phyloP scores from a whole-genome alignment of 306 rosid species.

The Acacia crassicarpa region DNA sequence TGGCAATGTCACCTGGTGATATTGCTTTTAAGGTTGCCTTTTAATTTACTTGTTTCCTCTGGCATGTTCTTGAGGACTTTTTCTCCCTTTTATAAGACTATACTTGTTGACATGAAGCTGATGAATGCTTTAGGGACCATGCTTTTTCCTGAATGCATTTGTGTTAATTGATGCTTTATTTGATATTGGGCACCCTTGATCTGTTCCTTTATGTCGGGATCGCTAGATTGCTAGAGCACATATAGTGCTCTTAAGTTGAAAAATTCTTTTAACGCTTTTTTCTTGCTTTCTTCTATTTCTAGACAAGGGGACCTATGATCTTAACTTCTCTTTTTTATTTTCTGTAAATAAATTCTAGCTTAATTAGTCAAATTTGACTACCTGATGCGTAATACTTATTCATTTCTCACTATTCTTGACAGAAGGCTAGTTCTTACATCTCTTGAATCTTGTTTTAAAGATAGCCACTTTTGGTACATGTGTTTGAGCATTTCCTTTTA shows the following conservation, averaged over 20 bases:
- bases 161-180: slow-evolving; percentile 10
- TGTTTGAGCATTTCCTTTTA: background rate
- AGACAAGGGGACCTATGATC: background rate
- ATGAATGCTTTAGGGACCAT: slow-evolving; percentile 4
- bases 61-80: slow-evolving; percentile 7
- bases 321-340: background rate
- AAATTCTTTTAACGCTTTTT: background rate
- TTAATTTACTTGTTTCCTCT: background rate
- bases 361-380: background rate
- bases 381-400: background rate
- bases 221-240: background rate
- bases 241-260: background rate
- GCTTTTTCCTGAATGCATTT: slow-evolving; percentile 6
- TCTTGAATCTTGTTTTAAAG: background rate
- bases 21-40: slow-evolving; percentile 85
- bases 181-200: slow-evolving; percentile 1
- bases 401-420: background rate
- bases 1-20: slow-evolving; percentile 98
- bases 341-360: background rate
- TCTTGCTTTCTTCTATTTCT: background rate
- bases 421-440: background rate
- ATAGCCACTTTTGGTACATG: background rate
- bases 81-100: background rate
- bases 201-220: background rate
- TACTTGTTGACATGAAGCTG: background rate